phyloP scores from a whole-genome alignment of 768 basidiomycete species.

The Leccinum broughii region DNA sequence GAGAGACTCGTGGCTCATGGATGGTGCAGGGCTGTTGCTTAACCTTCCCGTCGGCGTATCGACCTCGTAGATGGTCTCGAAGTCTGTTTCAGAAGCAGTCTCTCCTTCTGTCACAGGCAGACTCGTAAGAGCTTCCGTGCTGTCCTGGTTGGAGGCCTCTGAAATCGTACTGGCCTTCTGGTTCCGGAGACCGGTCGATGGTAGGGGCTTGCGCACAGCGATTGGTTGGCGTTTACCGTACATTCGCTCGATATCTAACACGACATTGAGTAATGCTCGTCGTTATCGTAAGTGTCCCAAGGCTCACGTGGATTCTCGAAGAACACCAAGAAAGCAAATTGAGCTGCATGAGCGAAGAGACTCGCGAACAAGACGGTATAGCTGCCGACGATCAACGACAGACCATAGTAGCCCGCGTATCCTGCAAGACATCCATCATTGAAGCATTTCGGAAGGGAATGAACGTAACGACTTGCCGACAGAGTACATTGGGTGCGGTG shows the following conservation, averaged over 20 bases:
- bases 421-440: slow-evolving; percentile 69
- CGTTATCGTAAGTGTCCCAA: neutral
- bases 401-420: slow-evolving; percentile 97
- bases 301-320: slow-evolving; percentile 96
- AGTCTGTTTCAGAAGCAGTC: slow-evolving; percentile 69
- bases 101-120: slow-evolving; percentile 65
- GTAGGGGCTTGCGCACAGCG: slow-evolving; percentile 74
- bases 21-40: slow-evolving; percentile 1
- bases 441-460: neutral
- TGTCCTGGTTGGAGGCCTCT: slow-evolving; percentile 21
- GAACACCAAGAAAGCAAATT: slow-evolving; percentile 92
- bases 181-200: slow-evolving; percentile 25
- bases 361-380: slow-evolving; percentile 91
- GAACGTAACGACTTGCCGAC: slow-evolving; percentile 48
- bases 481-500: slow-evolving; percentile 96
- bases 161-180: slow-evolving; percentile 10
- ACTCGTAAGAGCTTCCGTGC: slow-evolving; percentile 43
- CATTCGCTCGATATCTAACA: slow-evolving; percentile 83
- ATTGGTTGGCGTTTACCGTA: slow-evolving; percentile 93
- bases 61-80: slow-evolving; percentile 61
- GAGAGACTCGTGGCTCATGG: slow-evolving; percentile 9
- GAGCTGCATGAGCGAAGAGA: slow-evolving; percentile 91
- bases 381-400: slow-evolving; percentile 87
- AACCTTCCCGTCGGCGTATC: slow-evolving; percentile 30
- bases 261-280: slow-evolving; percentile 1